phyloP scores from a whole-genome alignment of 345 rosid genomes.

The Corchorus olitorius region DNA sequence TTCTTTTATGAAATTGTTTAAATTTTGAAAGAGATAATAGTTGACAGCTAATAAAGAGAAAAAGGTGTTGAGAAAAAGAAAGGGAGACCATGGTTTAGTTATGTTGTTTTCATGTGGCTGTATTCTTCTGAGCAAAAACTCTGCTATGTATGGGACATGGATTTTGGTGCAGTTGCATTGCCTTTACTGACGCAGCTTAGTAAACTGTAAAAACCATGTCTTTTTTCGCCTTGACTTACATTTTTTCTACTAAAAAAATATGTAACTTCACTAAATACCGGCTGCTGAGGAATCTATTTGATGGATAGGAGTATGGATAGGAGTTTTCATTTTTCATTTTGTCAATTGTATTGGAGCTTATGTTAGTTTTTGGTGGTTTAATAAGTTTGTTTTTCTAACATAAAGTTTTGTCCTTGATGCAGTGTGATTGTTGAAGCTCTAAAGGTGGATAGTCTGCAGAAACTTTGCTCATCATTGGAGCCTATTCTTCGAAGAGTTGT shows the following conservation, averaged over 20 bases:
- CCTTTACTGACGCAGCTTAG: not conserved
- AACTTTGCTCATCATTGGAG: slow-evolving; percentile 94
- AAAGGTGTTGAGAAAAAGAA: not conserved
- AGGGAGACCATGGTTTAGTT: not conserved
- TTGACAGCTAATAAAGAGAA: not conserved
- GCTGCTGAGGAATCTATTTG: not conserved
- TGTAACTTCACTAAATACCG: not conserved
- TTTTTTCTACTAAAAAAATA: not conserved
- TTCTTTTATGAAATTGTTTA: not conserved
- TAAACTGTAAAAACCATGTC: not conserved
- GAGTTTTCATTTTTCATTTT: slow-evolving; percentile 1
- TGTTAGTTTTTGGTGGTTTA: not conserved
- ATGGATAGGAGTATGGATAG: not conserved
- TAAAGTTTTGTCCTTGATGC: slow-evolving; percentile 29
- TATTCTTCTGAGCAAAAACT: not conserved
- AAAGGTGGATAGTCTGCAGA: slow-evolving; percentile 95
- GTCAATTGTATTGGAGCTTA: not conserved
- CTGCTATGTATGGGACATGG: not conserved
- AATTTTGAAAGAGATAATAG: not conserved
- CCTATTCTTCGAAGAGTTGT: slow-evolving; percentile 96
- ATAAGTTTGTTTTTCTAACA: slow-evolving; percentile 23
- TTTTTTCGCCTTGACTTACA: not conserved
- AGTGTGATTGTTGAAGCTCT: slow-evolving; percentile 98
- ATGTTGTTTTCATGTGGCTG: not conserved
- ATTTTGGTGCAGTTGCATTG: not conserved